Evolutionary conservation across 208 protist species (phyloP), one percentile per base, ranked within the genome.

Genomic region (Trypanosoma grayi): DNA sequence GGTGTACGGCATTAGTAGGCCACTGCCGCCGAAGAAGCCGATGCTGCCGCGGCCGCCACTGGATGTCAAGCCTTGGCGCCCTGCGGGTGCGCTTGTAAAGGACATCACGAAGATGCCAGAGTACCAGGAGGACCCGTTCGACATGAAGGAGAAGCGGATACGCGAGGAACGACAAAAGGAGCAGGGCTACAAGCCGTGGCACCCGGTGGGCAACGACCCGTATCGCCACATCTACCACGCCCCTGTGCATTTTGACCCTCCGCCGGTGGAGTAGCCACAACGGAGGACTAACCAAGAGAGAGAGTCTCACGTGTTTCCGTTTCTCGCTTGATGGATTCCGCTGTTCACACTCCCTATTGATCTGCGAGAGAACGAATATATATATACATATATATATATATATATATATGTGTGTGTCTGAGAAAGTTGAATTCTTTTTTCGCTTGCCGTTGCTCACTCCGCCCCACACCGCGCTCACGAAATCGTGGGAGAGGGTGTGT

Each of bases 51-150:
- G 58, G 28, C 66, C 41, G 14, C 34, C 47, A 16, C 74, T 47
- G 11, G 63, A 64, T 1, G 61, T 71, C 3, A 79, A 78, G 56
- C 79, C 79, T 62, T 93, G 85, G 89, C 57, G 81, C 41, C 85
- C 89, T 9, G 89, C 77, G 22, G 85, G 83, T 53, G 79, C 82
- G 0, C 68, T 94, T 3, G 61, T 74, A 43, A 85, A 75, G 47
- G 81, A 90, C 7, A 76, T 92, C 24, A 83, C 77, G 24, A 78
- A 83, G 40, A 75, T 70, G 57, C 87, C 87, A 4, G 84, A 93
- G 72, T 97, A 97, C 55, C 79, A 87, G 61, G 89, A 95, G 70
- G 92, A 97, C 60, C 92, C 92, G 27, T 82, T 83, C 56, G 84
- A 97, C 24, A 58, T 88, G 43, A 94, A 95, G 74, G 91, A 94